Conservation (phyloP, 1,284 basidiomycete species). For the Trichosporon coremiiforme region DNA sequence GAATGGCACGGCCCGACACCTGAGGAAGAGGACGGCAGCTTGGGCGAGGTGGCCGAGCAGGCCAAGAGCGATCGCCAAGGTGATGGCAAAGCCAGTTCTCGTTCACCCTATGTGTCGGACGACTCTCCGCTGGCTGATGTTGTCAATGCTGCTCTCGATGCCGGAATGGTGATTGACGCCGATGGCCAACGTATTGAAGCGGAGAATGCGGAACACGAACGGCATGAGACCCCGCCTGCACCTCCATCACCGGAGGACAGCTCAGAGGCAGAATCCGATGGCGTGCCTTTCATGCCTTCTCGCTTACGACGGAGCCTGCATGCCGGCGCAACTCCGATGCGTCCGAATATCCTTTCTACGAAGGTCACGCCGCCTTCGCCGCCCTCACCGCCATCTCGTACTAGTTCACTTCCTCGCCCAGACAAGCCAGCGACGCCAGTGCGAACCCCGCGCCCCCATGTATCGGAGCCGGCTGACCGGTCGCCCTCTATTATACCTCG, state of each 20-base stretch:
- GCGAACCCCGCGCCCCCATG: background rate
- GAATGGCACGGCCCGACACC: background rate
- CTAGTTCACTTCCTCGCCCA: no score
- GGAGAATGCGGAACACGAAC: background rate
- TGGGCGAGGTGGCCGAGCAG: background rate
- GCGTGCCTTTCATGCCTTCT: background rate
- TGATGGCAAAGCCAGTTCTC: background rate
- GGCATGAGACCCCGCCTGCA: background rate
- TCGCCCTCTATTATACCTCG: background rate
- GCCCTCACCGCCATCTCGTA: no score
- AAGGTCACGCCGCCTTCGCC: background rate
- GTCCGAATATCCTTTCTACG: background rate
- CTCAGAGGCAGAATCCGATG: background rate
- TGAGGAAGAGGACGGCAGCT: background rate
- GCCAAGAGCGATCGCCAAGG: background rate
- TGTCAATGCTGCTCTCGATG: conserved; percentile 21
- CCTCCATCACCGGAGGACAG: background rate
- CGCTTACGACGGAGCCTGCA: conserved; percentile 3
- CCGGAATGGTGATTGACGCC: conserved; percentile 22
- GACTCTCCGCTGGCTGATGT: conserved; percentile 19
- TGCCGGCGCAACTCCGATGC: background rate
- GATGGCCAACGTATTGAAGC: background rate
- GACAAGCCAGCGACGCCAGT: background rate
- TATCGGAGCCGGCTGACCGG: background rate
- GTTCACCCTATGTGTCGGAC: background rate